Percentiles rank a stretch among this genome's conserved stretches.
phyloP scores from a whole-genome alignment of 2,329 filamentous ascomycete genomes.

The Rutstroemia sp. region DNA sequence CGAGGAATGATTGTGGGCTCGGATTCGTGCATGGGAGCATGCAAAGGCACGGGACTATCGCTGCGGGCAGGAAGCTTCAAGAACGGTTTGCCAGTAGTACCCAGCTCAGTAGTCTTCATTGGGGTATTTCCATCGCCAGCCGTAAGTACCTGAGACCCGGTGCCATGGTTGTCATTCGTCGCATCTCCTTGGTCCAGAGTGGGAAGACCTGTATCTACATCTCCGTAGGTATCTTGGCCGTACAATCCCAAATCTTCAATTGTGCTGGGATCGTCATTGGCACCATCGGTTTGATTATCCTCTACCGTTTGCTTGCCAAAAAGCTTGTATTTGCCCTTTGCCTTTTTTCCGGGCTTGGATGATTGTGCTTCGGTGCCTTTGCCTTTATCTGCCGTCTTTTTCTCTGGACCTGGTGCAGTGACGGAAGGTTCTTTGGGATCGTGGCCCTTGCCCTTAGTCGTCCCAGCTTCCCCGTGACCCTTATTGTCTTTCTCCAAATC shows the following conservation, averaged over 20 bases:
- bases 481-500: no score
- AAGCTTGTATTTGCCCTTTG: neutral
- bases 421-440: no score
- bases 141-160: neutral
- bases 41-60: neutral
- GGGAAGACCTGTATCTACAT: neutral
- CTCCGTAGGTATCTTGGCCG: neutral
- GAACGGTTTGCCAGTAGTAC: slow-evolving; percentile 42
- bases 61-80: slow-evolving; percentile 32
- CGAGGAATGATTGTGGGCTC: neutral
- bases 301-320: neutral
- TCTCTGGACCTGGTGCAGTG: neutral
- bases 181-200: slow-evolving; percentile 8
- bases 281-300: neutral
- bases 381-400: neutral
- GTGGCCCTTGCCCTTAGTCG: no score
- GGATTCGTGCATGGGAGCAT: neutral
- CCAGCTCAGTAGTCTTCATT: slow-evolving; percentile 20
- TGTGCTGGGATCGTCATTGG: neutral
- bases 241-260: neutral
- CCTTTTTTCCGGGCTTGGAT: neutral
- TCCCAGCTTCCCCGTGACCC: no score
- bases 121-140: neutral
- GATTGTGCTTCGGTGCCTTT: neutral
- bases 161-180: slow-evolving; percentile 3